Percentiles rank a stretch among this genome's conserved stretches.
Evolutionary conservation across 352 stramenopile species (phyloP).

Genomic region (Phytophthora idaei): DNA sequence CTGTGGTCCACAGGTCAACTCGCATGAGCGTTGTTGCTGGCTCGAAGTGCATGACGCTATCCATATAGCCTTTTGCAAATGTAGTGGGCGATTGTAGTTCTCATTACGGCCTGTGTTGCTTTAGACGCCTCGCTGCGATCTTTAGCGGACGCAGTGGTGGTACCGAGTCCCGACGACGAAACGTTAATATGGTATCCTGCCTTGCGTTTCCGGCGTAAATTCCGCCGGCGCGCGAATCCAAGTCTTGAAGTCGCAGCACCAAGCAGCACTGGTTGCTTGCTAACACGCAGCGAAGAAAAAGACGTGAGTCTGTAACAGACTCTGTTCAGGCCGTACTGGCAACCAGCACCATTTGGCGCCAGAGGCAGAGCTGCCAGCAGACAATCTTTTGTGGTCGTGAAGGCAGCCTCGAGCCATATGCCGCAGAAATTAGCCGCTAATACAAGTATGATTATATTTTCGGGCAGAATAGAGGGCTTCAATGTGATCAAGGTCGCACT

Average conservation of each 20-base stretch:
- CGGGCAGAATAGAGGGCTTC: slow-evolving; percentile 4
- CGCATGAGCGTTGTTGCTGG: neutral
- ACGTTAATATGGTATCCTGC: slow-evolving; percentile 7
- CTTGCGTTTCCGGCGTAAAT: slow-evolving; percentile 19
- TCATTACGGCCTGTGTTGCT: too few species aligned
- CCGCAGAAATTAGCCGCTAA: neutral
- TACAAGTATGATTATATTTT: slow-evolving; percentile 4
- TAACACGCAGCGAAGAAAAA: slow-evolving; percentile 7
- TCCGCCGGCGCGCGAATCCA: neutral
- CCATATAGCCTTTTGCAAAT: neutral
- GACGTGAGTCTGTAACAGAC: neutral
- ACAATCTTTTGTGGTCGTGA: slow-evolving; percentile 7
- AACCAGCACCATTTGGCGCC: neutral
- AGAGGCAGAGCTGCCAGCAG: neutral
- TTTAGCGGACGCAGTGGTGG: slow-evolving; percentile 20
- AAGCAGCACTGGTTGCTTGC: slow-evolving; percentile 21
- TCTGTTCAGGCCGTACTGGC: neutral
- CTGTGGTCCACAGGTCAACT: too few species aligned
- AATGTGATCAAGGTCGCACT: slow-evolving; percentile 9
- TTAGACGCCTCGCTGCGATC: slow-evolving; percentile 3
- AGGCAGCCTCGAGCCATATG: neutral
- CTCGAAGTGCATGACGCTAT: slow-evolving; percentile 5
- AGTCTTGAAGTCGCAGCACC: slow-evolving; percentile 15
- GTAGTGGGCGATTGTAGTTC: neutral
- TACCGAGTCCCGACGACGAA: slow-evolving; percentile 19